Evolutionary conservation across 2,329 filamentous ascomycete genomes (phyloP).

Genomic region (Calonectria naviculata): DNA sequence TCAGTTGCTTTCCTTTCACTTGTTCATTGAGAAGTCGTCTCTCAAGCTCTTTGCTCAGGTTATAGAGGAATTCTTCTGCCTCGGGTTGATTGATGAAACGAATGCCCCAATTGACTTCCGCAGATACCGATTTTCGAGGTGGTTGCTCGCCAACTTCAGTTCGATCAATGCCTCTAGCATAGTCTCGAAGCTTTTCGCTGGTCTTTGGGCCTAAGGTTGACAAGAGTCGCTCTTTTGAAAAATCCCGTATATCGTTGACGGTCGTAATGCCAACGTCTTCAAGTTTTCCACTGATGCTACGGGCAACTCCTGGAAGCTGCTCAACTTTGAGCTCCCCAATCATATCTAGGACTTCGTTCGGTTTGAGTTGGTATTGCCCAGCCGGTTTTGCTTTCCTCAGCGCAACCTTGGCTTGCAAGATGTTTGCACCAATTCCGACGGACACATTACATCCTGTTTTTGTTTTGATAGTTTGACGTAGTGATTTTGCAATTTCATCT

Average conservation of each 20-base stretch:
- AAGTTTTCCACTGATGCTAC: slow-evolving; percentile 87
- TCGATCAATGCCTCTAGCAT: slow-evolving; percentile 87
- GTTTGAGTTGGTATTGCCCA: slow-evolving; percentile 89
- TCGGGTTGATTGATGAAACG: slow-evolving; percentile 93
- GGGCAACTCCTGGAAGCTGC: slow-evolving; percentile 90
- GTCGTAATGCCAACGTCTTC: slow-evolving; percentile 86
- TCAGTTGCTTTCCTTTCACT: slow-evolving; percentile 89
- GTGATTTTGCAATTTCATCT: slow-evolving; percentile 70
- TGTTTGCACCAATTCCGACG: slow-evolving; percentile 91
- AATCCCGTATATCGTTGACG: slow-evolving; percentile 84
- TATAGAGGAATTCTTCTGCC: slow-evolving; percentile 90
- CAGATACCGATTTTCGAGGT: slow-evolving; percentile 92
- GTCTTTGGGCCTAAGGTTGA: slow-evolving; percentile 89
- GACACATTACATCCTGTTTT: slow-evolving; percentile 90
- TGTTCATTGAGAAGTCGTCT: slow-evolving; percentile 83
- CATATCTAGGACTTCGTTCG: slow-evolving; percentile 81
- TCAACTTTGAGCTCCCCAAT: slow-evolving; percentile 83
- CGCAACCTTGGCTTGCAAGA: slow-evolving; percentile 91
- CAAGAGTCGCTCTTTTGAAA: slow-evolving; percentile 80
- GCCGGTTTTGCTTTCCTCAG: slow-evolving; percentile 93
- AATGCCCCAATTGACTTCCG: slow-evolving; percentile 98
- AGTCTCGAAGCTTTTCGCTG: slow-evolving; percentile 90
- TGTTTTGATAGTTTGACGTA: slow-evolving; percentile 77
- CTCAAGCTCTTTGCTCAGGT: slow-evolving; percentile 86
- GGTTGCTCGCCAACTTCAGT: slow-evolving; percentile 88